Evolutionary conservation across 257 asterid species (phyloP), one percentile per base, ranked within the genome.

Genomic region (Lycium barbarum): DNA sequence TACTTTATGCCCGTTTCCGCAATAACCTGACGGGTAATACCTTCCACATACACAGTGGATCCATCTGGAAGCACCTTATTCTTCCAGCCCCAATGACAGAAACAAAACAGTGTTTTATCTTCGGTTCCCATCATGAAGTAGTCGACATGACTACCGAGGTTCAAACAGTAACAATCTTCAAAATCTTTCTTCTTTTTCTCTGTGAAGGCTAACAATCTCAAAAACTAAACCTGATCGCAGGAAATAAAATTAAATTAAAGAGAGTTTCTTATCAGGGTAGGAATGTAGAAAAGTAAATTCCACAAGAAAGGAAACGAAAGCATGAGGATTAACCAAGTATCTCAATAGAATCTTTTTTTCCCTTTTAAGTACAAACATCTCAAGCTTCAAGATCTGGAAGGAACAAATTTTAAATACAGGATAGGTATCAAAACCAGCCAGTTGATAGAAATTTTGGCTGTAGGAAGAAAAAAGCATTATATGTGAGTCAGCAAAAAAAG

Each of bases 1-100:
- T 45, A 76, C 62, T 74, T 74, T 74, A 74, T 47, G 81, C 45
- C 14, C 2, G 58, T 62, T 14, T 7, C 5, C 26, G 20, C 35
- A 84, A 45, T 61, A n/a, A 84, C 20, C 17, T 80, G 70, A 7
- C 62, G 43, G 1, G 67, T 84, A 15, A 74, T 61, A 45, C 79
- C 83, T 84, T 67, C 49, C 33, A 22, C 58, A 43, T 74, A 84
- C 7, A 66, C 22, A 35, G 71, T 8, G 0, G 40, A 84, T 43
- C 83, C 86, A 74, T 84, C 65, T 18, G 66, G 47, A 74, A 70
- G 81, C 43, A 74, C 43, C 43, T 15, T 57, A 74, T 59, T 84
- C 6, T 26, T 57, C 18, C 74, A 45, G 10, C 86, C 76, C 78
- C 65, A 84, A 9, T 84, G 76, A 71, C 66, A 84, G 33, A 58